These are phyloP conservation scores for Stephanodiscus triporus DNA, from an alignment of 108 stramenopile species.

Conservation along the genomic window DNA sequence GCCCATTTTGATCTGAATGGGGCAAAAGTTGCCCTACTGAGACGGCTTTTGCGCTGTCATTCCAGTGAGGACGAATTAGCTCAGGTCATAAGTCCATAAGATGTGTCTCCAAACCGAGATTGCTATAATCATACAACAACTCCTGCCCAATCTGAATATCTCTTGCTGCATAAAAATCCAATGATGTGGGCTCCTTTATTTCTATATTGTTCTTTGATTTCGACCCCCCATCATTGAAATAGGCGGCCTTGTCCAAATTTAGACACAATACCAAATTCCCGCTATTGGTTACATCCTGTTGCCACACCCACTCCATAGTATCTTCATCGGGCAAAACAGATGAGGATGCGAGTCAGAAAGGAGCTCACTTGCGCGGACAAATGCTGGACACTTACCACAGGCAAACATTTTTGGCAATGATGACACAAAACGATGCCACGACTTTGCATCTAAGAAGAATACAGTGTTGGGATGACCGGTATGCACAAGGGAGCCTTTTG, in stretches of 20 bases:
- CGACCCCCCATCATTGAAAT: slow-evolving; percentile 21
- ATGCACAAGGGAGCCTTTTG: slow-evolving; percentile 19
- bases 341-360: neutral
- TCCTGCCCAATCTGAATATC: slow-evolving; percentile 25
- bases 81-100: slow-evolving; percentile 20
- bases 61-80: neutral
- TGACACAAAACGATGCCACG: slow-evolving; percentile 22
- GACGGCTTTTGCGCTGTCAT: neutral
- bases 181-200: slow-evolving; percentile 16
- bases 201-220: slow-evolving; percentile 10
- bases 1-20: neutral
- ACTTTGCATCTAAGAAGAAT: slow-evolving; percentile 22
- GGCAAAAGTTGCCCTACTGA: neutral
- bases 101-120: slow-evolving; percentile 3
- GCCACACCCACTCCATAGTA: slow-evolving; percentile 24
- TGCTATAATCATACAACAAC: slow-evolving; percentile 5
- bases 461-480: slow-evolving; percentile 25
- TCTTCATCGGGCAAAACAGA: neutral
- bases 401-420: slow-evolving; percentile 15
- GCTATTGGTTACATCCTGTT: slow-evolving; percentile 26
- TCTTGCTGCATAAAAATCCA: slow-evolving; percentile 21
- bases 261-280: slow-evolving; percentile 32
- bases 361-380: neutral
- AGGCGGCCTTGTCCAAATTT: slow-evolving; percentile 20
- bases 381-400: slow-evolving; percentile 4